Evolutionary conservation across 179 eudicot species (phyloP), one percentile per base, ranked within the genome.

Genomic region (Heliamphora ciliata): DNA sequence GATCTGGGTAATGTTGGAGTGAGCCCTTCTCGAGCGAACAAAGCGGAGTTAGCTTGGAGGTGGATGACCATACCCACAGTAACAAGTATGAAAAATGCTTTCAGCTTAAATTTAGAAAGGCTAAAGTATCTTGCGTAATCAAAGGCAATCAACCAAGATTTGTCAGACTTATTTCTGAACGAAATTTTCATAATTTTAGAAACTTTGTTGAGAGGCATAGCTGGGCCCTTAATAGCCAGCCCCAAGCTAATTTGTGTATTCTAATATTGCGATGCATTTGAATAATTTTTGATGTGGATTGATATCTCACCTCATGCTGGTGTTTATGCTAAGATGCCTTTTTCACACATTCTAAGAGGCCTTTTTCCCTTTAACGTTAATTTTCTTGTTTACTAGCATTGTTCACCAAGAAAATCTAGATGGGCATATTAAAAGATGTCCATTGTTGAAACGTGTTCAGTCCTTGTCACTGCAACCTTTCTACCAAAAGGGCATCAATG

Each of bases 391-490:
- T 74, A 5, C 67, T 81, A 95, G 98, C 83, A 86, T 79, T 79
- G 96, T 96, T 81, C 93, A 92, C 55, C 87, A 89, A 84, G 92
- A 87, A 47, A 92, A 91, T 85, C 81, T 92, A 71, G 84, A 87
- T 75, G 88, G 84, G 71, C 99, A 94, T 79, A 61, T 91, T 17
- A 91, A 81, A 75, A 91, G 85, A 84, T 95, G 98, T 89, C 98
- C 98, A n/a, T 67, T 90, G 14, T 85, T 90, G 21, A 95, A 94
- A 81, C 95, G 84, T 78, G 84, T 86, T 17, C 87, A 84, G 18
- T 74, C 89, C 6, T 78, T 94, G 63, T 88, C 92, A 4, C 76
- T 84, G 46, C 90, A 91, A 83, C 92, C 94, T 55, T 95, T 84
- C 77, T 92, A 92, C 82, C 89, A 82, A 13, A 91, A 88, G 91